phyloP scores from a whole-genome alignment of 768 basidiomycete species.

The Punctularia strigosozonata region DNA sequence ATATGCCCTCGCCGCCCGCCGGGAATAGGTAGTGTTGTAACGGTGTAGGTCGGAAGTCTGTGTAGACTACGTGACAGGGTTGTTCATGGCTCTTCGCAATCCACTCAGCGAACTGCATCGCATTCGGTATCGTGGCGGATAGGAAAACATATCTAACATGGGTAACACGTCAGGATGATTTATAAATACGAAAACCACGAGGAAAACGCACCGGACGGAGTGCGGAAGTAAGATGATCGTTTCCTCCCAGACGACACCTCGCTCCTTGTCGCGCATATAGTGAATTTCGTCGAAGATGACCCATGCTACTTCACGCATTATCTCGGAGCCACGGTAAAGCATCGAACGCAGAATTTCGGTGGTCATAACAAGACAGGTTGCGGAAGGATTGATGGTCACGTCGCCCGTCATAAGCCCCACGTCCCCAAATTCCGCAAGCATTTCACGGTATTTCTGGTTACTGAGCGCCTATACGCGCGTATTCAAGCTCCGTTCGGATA shows the following conservation, averaged over 20 bases:
- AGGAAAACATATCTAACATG: too few relatives aligned
- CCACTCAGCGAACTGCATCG: constrained; percentile 99
- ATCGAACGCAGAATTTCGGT: constrained; percentile 99
- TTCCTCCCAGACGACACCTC: constrained; percentile 99
- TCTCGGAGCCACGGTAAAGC: constrained; percentile 96
- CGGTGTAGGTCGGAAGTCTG: constrained; percentile 96
- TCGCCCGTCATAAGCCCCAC: constrained; percentile 99
- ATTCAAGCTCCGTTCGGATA: background rate
- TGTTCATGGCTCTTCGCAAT: constrained; percentile 95
- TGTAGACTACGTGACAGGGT: constrained; percentile 98
- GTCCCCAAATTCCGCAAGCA: constrained; percentile 94
- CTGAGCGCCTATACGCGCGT: constrained; percentile 65
- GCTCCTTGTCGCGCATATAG: constrained; percentile 99
- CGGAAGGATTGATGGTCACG: constrained; percentile 95
- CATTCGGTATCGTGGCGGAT: constrained; percentile 97
- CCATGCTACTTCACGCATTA: constrained; percentile 99
- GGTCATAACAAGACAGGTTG: constrained; percentile 97
- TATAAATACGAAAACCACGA: too few relatives aligned
- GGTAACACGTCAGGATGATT: too few relatives aligned
- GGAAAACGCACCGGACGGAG: constrained; percentile 90
- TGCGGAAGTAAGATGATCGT: constrained; percentile 96
- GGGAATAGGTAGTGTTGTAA: constrained; percentile 98
- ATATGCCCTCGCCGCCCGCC: constrained; percentile 92
- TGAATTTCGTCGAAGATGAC: constrained; percentile 99
- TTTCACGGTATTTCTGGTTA: constrained; percentile 98